Percentiles rank a stretch among this genome's conserved stretches.
Evolutionary conservation across 1,139 yeast species (phyloP).

Genomic region (Candida smagusa): DNA sequence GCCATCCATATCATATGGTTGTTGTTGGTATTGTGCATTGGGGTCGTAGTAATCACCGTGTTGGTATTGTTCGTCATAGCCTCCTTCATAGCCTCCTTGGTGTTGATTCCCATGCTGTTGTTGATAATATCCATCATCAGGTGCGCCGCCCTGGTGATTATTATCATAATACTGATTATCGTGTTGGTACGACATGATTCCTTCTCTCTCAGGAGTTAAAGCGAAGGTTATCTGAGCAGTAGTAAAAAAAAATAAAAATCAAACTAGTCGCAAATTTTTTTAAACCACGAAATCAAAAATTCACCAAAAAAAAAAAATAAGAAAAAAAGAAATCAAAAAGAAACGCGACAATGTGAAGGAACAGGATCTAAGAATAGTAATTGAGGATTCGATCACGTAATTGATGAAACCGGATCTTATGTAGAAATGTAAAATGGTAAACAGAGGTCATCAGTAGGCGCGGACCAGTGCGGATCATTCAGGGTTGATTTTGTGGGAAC

Average conservation of each 20-base stretch:
- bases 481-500: too few species aligned
- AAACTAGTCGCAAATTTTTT: slow-evolving; percentile 1
- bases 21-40: slow-evolving; percentile 52
- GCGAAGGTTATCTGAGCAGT: slow-evolving; percentile 1
- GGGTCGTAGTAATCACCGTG: slow-evolving; percentile 45
- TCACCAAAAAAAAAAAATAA: slow-evolving; percentile 3
- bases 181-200: slow-evolving; percentile 51
- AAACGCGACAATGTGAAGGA: slow-evolving; percentile 1
- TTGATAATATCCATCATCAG: slow-evolving; percentile 48
- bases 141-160: slow-evolving; percentile 36
- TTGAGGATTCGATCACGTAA: too few species aligned
- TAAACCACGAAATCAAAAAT: slow-evolving; percentile 4
- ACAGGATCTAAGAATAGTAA: background rate
- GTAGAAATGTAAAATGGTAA: too few species aligned
- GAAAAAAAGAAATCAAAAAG: slow-evolving; percentile 2
- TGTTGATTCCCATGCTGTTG: slow-evolving; percentile 40
- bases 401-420: too few species aligned
- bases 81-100: slow-evolving; percentile 30
- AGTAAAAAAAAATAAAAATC: background rate
- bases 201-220: background rate
- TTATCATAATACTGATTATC: slow-evolving; percentile 50
- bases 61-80: slow-evolving; percentile 32
- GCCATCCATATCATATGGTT: slow-evolving; percentile 48
- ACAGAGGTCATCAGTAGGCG: too few species aligned
- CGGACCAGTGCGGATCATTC: too few species aligned